These are phyloP conservation scores for Boletus bicolor DNA, from an alignment of 768 basidiomycete genomes.

Conservation along the genomic window DNA sequence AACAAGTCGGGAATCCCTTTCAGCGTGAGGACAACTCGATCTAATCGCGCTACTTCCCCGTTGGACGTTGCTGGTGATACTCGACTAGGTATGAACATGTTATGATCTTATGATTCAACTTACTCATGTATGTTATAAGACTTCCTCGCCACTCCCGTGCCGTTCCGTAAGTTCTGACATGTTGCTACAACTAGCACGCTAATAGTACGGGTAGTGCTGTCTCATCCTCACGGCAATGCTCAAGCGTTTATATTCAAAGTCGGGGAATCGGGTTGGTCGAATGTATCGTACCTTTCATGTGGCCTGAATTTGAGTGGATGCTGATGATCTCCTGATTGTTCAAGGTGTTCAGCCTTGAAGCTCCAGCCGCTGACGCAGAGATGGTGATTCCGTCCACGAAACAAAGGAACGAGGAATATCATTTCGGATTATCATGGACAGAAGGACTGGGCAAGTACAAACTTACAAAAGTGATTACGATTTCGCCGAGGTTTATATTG, in stretches of 20 bases:
- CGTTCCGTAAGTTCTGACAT: conserved; percentile 67
- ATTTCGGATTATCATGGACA: conserved; percentile 86
- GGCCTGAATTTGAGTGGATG: background rate
- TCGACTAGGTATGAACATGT: conserved; percentile 45
- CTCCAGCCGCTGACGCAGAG: conserved; percentile 86
- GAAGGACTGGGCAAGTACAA: conserved; percentile 98
- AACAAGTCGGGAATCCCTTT: conserved; percentile 94
- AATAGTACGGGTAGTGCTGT: conserved; percentile 59
- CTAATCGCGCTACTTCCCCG: conserved; percentile 57
- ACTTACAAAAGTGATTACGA: conserved; percentile 87
- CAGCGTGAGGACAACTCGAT: conserved; percentile 58
- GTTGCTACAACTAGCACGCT: conserved; percentile 4
- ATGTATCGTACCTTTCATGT: conserved; percentile 41
- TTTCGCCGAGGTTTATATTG: conserved; percentile 87
- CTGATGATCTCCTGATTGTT: conserved; percentile 9
- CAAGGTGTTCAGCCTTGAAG: conserved; percentile 85
- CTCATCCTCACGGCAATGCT: conserved; percentile 74
- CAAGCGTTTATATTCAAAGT: conserved; percentile 82
- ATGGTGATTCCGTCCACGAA: conserved; percentile 64
- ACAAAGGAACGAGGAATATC: conserved; percentile 64
- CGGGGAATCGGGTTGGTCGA: conserved; percentile 86
- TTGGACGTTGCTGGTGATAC: conserved; percentile 85
- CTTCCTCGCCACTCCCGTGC: conserved; percentile 49
- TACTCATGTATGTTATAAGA: conserved; percentile 32
- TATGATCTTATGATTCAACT: conserved; percentile 12